phyloP scores from a whole-genome alignment of 1,139 yeast species.

The Suhomyces coccinellae region DNA sequence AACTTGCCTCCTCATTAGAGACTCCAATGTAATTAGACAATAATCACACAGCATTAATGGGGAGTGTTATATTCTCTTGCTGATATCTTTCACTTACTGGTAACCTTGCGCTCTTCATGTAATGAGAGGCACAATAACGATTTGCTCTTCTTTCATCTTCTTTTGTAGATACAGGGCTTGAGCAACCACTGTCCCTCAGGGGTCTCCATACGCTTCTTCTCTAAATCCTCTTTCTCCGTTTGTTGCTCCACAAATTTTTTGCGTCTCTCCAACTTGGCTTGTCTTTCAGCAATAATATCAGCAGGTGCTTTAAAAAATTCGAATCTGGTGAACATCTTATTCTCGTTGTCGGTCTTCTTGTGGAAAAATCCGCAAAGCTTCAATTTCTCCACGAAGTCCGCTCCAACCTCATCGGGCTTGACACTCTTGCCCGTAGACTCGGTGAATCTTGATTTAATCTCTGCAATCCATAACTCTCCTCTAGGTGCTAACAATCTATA shows the following conservation, averaged over 20 bases:
- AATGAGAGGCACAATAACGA: no score
- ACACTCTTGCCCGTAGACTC: constrained; percentile 40
- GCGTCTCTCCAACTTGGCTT: constrained; percentile 60
- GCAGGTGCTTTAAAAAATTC: constrained; percentile 88
- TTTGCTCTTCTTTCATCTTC: constrained; percentile 50
- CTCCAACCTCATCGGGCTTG: constrained; percentile 49
- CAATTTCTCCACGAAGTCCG: constrained; percentile 75
- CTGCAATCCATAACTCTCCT: constrained; percentile 97
- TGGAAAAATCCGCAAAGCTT: constrained; percentile 84
- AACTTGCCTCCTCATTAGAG: no score
- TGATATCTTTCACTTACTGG: no score
- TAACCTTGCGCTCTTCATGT: no score
- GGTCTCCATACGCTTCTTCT: constrained; percentile 50
- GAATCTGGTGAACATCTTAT: constrained; percentile 92
- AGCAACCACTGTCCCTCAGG: constrained; percentile 88
- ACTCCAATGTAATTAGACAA: no score
- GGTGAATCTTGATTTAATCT: constrained; percentile 86
- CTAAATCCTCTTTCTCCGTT: constrained; percentile 57
- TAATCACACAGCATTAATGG: no score
- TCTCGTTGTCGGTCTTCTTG: constrained; percentile 79
- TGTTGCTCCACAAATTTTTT: constrained; percentile 74
- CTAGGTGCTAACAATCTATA: constrained; percentile 81
- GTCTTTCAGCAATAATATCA: constrained; percentile 66
- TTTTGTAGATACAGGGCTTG: constrained; percentile 93
- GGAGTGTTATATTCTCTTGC: no score